Conservation (phyloP, 331 rosid genomes). For the Spiraea crenata region DNA sequence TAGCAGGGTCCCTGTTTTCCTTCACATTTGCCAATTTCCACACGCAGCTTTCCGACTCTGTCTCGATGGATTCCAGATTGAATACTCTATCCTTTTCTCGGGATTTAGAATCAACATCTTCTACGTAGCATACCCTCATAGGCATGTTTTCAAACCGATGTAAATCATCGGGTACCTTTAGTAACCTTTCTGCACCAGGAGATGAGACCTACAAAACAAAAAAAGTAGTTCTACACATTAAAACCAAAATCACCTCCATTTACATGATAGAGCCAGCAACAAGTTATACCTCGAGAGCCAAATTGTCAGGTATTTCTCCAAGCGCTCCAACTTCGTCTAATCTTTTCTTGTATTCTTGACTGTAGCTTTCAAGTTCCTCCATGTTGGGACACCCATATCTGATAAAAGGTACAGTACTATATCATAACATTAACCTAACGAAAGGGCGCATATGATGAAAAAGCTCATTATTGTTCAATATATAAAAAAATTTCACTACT, state of each 20-base stretch:
- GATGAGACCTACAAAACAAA: constrained; percentile 68
- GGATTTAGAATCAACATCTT: constrained; percentile 42
- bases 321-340: constrained; percentile 74
- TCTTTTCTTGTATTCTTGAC: constrained; percentile 64
- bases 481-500: background rate
- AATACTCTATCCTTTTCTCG: constrained; percentile 55
- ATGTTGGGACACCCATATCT: constrained; percentile 85
- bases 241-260: constrained; percentile 5
- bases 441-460: background rate
- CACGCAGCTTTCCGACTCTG: constrained; percentile 54
- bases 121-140: constrained; percentile 61
- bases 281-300: constrained; percentile 71
- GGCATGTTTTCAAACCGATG: constrained; percentile 72
- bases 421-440: constrained; percentile 2
- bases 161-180: constrained; percentile 77
- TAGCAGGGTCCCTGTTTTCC: constrained; percentile 69
- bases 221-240: background rate
- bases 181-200: constrained; percentile 87
- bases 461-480: background rate
- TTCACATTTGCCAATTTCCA: constrained; percentile 88
- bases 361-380: constrained; percentile 78
- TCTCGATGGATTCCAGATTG: constrained; percentile 58
- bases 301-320: constrained; percentile 79
- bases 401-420: constrained; percentile 17
- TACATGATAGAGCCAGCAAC: constrained; percentile 13